phyloP scores from a whole-genome alignment of 345 rosid species.

The Erodium maritimum region DNA sequence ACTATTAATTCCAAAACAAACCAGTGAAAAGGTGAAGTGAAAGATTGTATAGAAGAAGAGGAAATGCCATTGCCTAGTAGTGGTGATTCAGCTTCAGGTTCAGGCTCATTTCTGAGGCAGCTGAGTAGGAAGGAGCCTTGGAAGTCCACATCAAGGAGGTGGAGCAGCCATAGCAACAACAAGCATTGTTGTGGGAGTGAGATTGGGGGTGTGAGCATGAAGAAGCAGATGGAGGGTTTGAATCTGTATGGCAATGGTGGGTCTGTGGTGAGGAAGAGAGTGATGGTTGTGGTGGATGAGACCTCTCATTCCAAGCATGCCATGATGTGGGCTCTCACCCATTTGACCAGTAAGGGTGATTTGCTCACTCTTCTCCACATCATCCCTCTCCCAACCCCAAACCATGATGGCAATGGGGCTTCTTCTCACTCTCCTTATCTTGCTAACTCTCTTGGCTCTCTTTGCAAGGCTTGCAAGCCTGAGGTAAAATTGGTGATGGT shows the following conservation, averaged over 20 bases:
- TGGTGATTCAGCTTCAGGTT: neutral
- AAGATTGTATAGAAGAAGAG: neutral
- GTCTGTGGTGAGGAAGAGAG: conserved; percentile 48
- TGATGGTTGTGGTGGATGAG: conserved; percentile 87
- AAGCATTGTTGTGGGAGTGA: conserved; percentile 9
- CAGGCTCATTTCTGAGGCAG: conserved; percentile 40
- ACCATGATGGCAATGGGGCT: neutral
- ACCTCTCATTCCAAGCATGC: conserved; percentile 71
- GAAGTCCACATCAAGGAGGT: conserved; percentile 47
- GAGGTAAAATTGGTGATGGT: conserved; percentile 35
- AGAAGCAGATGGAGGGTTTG: conserved; percentile 7
- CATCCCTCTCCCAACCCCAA: conserved; percentile 28
- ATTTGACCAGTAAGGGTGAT: conserved; percentile 68
- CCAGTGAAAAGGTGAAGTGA: neutral
- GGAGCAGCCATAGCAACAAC: conserved; percentile 20
- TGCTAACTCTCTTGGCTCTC: conserved; percentile 68
- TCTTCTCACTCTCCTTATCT: conserved; percentile 25
- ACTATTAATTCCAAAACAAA: neutral
- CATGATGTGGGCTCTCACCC: conserved; percentile 97
- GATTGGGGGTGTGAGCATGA: too few species aligned
- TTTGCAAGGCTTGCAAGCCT: conserved; percentile 82
- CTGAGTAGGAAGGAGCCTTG: conserved; percentile 47
- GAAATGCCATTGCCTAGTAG: conserved; percentile 10
- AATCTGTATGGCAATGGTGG: conserved; percentile 43
- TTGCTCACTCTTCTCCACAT: conserved; percentile 72